Conservation (phyloP, 805 yeast genomes). For the Pichia ethanolica region DNA sequence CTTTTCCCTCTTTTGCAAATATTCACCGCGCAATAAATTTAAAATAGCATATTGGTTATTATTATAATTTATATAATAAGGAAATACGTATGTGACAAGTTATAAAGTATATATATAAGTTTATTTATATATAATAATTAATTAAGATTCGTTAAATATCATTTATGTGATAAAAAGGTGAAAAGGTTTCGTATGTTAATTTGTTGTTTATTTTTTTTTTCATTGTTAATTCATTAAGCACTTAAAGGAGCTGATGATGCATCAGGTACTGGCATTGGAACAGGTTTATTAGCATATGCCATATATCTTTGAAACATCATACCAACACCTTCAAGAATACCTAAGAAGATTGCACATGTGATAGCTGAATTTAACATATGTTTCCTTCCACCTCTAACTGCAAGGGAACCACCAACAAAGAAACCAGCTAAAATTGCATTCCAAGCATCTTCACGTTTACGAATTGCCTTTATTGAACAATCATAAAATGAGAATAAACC, state of each 20-base stretch:
- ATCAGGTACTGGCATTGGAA: slow-evolving; percentile 53
- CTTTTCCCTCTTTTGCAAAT: no score
- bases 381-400: slow-evolving; percentile 98
- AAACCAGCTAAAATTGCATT: slow-evolving; percentile 97
- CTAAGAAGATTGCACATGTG: slow-evolving; percentile 93
- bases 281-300: slow-evolving; percentile 75
- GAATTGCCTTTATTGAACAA: slow-evolving; percentile 89
- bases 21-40: no score
- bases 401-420: slow-evolving; percentile 95
- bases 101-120: no score
- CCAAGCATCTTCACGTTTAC: slow-evolving; percentile 98
- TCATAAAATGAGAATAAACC: slow-evolving; percentile 94
- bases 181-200: no score
- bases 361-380: slow-evolving; percentile 95
- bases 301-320: slow-evolving; percentile 86
- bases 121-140: no score
- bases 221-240: slow-evolving; percentile 1
- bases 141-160: no score
- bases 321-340: slow-evolving; percentile 97
- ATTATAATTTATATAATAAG: no score
- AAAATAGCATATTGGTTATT: no score
- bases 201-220: no score
- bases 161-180: no score
- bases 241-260: slow-evolving; percentile 9
- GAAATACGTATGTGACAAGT: no score